Percentiles rank a stretch among this genome's conserved stretches.
phyloP scores from a whole-genome alignment of 192 early-diverging fungal genomes.

The Backusella sp. region DNA sequence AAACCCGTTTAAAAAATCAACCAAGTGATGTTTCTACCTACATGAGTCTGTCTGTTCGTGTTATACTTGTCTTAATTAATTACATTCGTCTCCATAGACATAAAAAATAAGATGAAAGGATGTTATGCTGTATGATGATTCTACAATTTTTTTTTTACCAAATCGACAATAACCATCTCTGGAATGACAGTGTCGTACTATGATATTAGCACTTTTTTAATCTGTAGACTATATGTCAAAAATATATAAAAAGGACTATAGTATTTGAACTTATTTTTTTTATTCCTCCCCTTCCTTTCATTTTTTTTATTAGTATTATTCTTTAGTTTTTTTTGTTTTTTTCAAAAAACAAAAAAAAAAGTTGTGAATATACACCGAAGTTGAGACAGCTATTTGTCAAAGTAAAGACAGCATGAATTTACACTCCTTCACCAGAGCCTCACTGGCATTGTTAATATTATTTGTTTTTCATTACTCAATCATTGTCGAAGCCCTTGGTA shows the following conservation, averaged over 20 bases:
- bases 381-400: neutral
- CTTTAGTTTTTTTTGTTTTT: neutral
- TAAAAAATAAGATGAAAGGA: neutral
- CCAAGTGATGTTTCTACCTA: neutral
- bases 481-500: neutral
- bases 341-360: neutral
- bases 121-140: neutral
- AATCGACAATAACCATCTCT: neutral
- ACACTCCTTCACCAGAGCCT: neutral
- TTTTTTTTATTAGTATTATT: neutral
- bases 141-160: neutral
- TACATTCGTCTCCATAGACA: neutral
- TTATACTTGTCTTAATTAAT: neutral
- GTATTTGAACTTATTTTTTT: neutral
- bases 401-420: neutral
- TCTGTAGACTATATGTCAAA: neutral
- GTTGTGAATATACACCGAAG: neutral
- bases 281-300: neutral
- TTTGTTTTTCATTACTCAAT: neutral
- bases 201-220: neutral
- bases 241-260: neutral
- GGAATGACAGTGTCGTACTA: conserved; percentile 1
- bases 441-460: neutral
- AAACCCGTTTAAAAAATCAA: neutral
- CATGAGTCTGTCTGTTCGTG: neutral